These are phyloP conservation scores for Darksidea phi DNA, from an alignment of 495 filamentous ascomycete species.

Conservation along the genomic window DNA sequence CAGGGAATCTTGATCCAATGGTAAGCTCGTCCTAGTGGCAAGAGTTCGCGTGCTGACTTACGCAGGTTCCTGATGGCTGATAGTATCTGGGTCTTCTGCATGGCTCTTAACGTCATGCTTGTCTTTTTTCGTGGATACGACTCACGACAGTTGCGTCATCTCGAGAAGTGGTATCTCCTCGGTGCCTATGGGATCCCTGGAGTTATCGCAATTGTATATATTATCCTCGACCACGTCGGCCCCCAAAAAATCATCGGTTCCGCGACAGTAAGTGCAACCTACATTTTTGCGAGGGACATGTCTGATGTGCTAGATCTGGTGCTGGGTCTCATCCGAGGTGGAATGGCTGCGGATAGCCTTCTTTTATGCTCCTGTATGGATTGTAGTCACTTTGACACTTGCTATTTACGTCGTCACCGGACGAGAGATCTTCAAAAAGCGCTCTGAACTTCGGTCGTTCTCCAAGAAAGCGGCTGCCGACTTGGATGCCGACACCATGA, in stretches of 20 bases:
- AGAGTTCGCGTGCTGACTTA: neutral
- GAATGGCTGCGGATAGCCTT: constrained; percentile 70
- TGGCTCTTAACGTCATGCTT: constrained; percentile 85
- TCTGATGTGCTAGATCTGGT: constrained; percentile 62
- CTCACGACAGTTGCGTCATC: constrained; percentile 60
- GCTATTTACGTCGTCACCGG: constrained; percentile 74
- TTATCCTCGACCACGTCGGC: constrained; percentile 56
- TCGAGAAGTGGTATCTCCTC: constrained; percentile 72
- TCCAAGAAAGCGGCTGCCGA: constrained; percentile 39
- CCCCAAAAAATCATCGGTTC: constrained; percentile 68
- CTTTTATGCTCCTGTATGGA: constrained; percentile 81
- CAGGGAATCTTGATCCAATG: constrained; percentile 76
- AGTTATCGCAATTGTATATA: constrained; percentile 64
- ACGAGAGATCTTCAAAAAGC: constrained; percentile 61
- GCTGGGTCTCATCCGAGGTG: constrained; percentile 71
- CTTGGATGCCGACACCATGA: constrained; percentile 42
- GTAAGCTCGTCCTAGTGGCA: constrained; percentile 47
- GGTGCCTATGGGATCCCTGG: constrained; percentile 76
- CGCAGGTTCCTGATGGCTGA: constrained; percentile 27
- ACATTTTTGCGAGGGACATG: neutral
- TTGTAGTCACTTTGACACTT: constrained; percentile 64
- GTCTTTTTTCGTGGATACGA: constrained; percentile 80
- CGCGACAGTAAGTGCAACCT: constrained; percentile 52
- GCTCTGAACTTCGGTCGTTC: constrained; percentile 49
- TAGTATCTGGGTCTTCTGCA: constrained; percentile 55